These are phyloP conservation scores for Petunia hybrid DNA, from an alignment of 305 asterid genomes.

Conservation along the genomic window DNA sequence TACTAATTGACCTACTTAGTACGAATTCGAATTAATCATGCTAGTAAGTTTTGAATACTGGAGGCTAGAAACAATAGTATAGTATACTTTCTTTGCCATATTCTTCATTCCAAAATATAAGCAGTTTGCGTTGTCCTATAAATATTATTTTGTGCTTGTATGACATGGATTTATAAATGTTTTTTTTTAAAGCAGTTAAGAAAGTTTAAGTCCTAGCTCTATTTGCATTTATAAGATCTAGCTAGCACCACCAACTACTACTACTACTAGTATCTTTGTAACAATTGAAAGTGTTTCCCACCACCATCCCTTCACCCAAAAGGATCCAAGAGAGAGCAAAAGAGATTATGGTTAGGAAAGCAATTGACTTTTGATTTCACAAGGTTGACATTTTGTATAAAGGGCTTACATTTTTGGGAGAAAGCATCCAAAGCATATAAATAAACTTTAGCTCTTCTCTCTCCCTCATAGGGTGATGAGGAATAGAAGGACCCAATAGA, in stretches of 20 bases:
- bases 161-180: background rate
- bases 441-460: background rate
- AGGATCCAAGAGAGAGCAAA: slow-evolving; percentile 36
- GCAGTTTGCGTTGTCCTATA: background rate
- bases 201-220: background rate
- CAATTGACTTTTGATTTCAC: slow-evolving; percentile 44
- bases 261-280: slow-evolving; percentile 10
- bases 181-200: background rate
- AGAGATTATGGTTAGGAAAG: slow-evolving; percentile 37
- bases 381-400: slow-evolving; percentile 48
- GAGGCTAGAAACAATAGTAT: too few relatives aligned
- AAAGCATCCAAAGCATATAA: slow-evolving; percentile 47
- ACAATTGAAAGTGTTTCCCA: slow-evolving; percentile 43
- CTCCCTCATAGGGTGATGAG: slow-evolving; percentile 4
- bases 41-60: too few relatives aligned
- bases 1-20: too few relatives aligned
- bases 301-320: slow-evolving; percentile 43
- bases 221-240: slow-evolving; percentile 21
- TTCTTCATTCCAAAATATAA: too few relatives aligned
- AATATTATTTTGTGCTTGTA: background rate
- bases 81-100: background rate
- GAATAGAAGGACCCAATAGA: slow-evolving; percentile 31
- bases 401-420: slow-evolving; percentile 32
- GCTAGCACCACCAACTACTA: slow-evolving; percentile 29
- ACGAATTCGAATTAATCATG: too few relatives aligned